Evolutionary conservation across 176 grass and related monocot genomes (phyloP), one percentile per base, ranked within the genome.

Genomic region (Zea luxurians): DNA sequence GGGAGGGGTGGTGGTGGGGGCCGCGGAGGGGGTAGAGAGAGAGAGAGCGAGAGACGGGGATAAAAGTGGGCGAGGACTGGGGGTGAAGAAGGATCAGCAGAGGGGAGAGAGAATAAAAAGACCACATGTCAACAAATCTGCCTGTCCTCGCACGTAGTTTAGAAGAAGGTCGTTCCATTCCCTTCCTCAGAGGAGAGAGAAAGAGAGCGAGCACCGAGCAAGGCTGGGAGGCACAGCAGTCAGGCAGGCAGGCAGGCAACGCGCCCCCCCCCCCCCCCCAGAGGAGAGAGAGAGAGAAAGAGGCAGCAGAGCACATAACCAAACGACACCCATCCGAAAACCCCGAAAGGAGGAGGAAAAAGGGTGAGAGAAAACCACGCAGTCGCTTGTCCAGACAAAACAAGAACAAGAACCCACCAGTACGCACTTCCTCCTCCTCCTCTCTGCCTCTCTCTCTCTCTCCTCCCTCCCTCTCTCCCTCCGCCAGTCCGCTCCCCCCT

Each of bases 161-260:
- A 83, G 85, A 62, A 77, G 76, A 77, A 81, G 77, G 53, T 84
- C 60, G 85, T 80, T 88, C 80, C 86, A 83, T 83, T 79, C 86
- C 69, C 72, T 83, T 83, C 50, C 65, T 76, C 44, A 12, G 78
- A 88, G 82, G 77, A 79, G 62, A 75, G 74, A 71, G 84, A 76
- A 21, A 53, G n/a, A 16, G 16, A 46, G 64, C 9, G 1, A 27
- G 27, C 27, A 46, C 37, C 9, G 1, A 27, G 27, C 27, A 27
- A 27, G 27, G 0, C 27, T 27, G 27, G 27, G 27, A 27, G 27
- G 27, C 27, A 27, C 27, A 27, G 27, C 27, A 27, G 27, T 27
- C 27, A 27, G 27, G 27, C 27, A 27, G 27, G 27, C 27, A 27
- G 27, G 27, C 27, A 27, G 27, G 27, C 27, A 27, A 27, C 27